phyloP scores from a whole-genome alignment of 257 asterid species.

The Przewalskia tangutica region DNA sequence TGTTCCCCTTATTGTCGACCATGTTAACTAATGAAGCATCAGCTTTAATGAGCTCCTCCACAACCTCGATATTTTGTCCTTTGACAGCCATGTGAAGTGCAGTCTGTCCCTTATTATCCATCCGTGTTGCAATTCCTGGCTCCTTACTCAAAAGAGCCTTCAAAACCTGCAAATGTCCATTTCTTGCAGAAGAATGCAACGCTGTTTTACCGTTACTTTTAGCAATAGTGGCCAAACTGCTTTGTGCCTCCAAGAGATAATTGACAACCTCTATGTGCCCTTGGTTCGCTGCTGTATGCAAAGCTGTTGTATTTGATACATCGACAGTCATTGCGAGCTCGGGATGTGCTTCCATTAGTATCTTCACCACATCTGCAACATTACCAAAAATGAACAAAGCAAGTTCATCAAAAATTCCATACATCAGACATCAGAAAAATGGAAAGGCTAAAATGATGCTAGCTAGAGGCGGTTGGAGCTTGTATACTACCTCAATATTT shows the following conservation, averaged over 20 bases:
- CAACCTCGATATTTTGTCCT: constrained; percentile 40
- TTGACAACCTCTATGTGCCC: constrained; percentile 36
- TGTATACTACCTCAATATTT: too few relatives aligned
- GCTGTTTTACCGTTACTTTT: constrained; percentile 41
- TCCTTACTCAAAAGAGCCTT: constrained; percentile 32
- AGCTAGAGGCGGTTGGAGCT: too few relatives aligned
- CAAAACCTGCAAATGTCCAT: constrained; percentile 35
- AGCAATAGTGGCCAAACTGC: constrained; percentile 31
- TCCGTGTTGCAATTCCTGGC: constrained; percentile 18
- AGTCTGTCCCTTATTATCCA: constrained; percentile 42
- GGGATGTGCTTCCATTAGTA: constrained; percentile 34
- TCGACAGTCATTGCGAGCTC: constrained; percentile 44
- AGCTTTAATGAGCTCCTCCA: constrained; percentile 22
- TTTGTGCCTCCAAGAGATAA: constrained; percentile 23
- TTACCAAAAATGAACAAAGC: background rate
- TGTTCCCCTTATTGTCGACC: constrained; percentile 38
- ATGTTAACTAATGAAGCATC: constrained; percentile 26
- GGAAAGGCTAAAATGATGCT: too few relatives aligned
- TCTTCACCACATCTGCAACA: constrained; percentile 30
- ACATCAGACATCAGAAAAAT: too few relatives aligned
- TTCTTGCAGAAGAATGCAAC: constrained; percentile 42
- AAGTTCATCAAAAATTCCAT: too few relatives aligned
- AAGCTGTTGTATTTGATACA: constrained; percentile 31
- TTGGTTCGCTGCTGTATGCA: constrained; percentile 39
- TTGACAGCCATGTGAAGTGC: constrained; percentile 54